phyloP scores from a whole-genome alignment of 371 early-diverging fungal species.

The Rhizopus microsporus region DNA sequence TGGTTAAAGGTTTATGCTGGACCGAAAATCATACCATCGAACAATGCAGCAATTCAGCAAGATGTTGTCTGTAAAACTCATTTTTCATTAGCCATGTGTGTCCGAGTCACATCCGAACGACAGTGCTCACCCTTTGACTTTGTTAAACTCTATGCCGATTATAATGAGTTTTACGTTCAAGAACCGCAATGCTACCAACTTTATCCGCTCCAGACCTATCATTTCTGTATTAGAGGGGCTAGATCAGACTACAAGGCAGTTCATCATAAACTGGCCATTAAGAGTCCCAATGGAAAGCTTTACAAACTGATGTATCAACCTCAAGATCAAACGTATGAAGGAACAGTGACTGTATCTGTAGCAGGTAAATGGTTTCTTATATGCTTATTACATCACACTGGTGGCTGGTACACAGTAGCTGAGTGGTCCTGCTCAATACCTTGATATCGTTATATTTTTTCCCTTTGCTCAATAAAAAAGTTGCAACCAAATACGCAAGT shows the following conservation, averaged over 20 bases:
- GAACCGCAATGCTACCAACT: slow-evolving; percentile 50
- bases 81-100: slow-evolving; percentile 37
- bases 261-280: slow-evolving; percentile 48
- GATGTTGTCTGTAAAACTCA: slow-evolving; percentile 17
- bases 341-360: slow-evolving; percentile 35
- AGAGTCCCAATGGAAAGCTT: slow-evolving; percentile 42
- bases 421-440: slow-evolving; percentile 34
- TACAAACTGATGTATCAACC: slow-evolving; percentile 46
- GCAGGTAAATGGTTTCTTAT: slow-evolving; percentile 47
- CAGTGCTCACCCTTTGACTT: slow-evolving; percentile 32
- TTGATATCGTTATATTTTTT: neutral
- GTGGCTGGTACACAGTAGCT: slow-evolving; percentile 42
- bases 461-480: no score
- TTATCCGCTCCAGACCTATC: slow-evolving; percentile 46
- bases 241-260: slow-evolving; percentile 15
- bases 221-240: slow-evolving; percentile 29
- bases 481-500: no score
- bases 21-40: slow-evolving; percentile 16
- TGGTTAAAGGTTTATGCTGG: slow-evolving; percentile 52
- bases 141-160: slow-evolving; percentile 38
- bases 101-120: slow-evolving; percentile 18
- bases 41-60: slow-evolving; percentile 7
- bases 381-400: slow-evolving; percentile 41
- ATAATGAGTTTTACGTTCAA: slow-evolving; percentile 43
- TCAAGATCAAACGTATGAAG: slow-evolving; percentile 45